phyloP scores from a whole-genome alignment of 2,329 filamentous ascomycete species.

The Penicillium janthinellum region DNA sequence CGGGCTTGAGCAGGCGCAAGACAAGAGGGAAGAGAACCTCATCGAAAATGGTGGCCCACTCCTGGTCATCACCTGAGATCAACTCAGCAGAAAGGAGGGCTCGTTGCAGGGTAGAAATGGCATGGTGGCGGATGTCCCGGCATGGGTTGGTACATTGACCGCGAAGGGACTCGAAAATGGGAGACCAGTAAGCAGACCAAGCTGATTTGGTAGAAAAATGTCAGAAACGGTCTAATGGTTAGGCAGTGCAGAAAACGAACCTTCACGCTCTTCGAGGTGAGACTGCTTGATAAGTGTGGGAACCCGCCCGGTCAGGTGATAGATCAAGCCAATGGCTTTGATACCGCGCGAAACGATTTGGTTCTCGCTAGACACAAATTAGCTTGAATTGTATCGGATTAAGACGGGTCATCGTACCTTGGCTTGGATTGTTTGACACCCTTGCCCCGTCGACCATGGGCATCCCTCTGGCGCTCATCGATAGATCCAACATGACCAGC shows the following conservation, averaged over 20 bases:
- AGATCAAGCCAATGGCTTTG: constrained; percentile 79
- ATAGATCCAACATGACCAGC: constrained; percentile 73
- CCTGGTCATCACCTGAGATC: constrained; percentile 77
- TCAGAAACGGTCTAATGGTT: constrained; percentile 9
- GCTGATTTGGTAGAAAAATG: constrained; percentile 52
- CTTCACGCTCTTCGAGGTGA: constrained; percentile 83
- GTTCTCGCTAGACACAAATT: constrained; percentile 57
- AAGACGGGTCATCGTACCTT: constrained; percentile 51
- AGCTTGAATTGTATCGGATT: constrained; percentile 9
- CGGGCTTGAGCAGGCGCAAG: constrained; percentile 82
- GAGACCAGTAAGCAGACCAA: constrained; percentile 97
- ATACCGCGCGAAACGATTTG: constrained; percentile 75
- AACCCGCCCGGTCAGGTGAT: constrained; percentile 77
- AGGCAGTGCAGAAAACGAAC: constrained; percentile 46
- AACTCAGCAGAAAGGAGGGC: constrained; percentile 83
- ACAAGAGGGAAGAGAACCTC: constrained; percentile 94
- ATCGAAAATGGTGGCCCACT: constrained; percentile 94
- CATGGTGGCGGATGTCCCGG: constrained; percentile 85
- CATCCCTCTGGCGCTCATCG: constrained; percentile 69
- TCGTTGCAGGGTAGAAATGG: constrained; percentile 82
- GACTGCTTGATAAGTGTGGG: constrained; percentile 89
- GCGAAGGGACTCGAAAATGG: constrained; percentile 85
- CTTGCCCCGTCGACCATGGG: constrained; percentile 54
- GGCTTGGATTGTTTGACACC: constrained; percentile 55
- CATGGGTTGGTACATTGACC: constrained; percentile 93